Percentiles rank a stretch among this genome's conserved stretches.
Conservation (phyloP, 495 filamentous ascomycete species). For the Penicillium nucicola region DNA sequence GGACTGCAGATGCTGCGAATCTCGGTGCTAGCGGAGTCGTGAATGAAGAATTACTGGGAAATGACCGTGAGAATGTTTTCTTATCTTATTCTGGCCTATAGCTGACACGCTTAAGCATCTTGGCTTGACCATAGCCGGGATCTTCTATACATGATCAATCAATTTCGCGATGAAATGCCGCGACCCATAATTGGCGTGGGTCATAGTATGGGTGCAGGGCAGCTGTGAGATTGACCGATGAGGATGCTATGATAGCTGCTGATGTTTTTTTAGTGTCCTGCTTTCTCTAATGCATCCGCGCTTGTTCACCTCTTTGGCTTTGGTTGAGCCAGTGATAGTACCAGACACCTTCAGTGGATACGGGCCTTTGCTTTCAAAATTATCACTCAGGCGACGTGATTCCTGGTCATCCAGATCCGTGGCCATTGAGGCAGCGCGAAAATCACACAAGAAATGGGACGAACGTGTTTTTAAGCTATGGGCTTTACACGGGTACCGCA, state of each 20-base stretch:
- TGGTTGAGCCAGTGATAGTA: slow-evolving; percentile 67
- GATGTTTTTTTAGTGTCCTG: slow-evolving; percentile 26
- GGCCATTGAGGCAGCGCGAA: slow-evolving; percentile 1
- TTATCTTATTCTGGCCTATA: not conserved
- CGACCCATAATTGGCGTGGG: slow-evolving; percentile 73
- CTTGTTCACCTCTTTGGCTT: slow-evolving; percentile 60
- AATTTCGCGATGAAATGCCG: slow-evolving; percentile 66
- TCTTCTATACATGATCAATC: slow-evolving; percentile 71
- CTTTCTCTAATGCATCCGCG: slow-evolving; percentile 66
- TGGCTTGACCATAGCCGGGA: slow-evolving; percentile 79
- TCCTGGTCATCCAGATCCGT: slow-evolving; percentile 49
- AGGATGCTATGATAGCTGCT: not conserved
- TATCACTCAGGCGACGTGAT: slow-evolving; percentile 50
- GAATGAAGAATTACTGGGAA: slow-evolving; percentile 61
- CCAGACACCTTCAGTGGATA: slow-evolving; percentile 19
- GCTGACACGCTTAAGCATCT: slow-evolving; percentile 35
- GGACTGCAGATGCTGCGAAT: slow-evolving; percentile 69
- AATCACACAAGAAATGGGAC: slow-evolving; percentile 3
- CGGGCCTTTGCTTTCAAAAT: slow-evolving; percentile 18
- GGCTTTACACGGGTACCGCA: slow-evolving; percentile 1
- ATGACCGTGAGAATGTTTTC: slow-evolving; percentile 51
- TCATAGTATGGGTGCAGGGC: slow-evolving; percentile 72
- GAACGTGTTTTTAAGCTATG: not conserved
- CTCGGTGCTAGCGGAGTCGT: slow-evolving; percentile 65
- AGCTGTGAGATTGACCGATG: slow-evolving; percentile 34